Percentiles rank a stretch among this genome's conserved stretches.
phyloP scores from a whole-genome alignment of 257 asterid genomes.

The Cinchona pubescens region DNA sequence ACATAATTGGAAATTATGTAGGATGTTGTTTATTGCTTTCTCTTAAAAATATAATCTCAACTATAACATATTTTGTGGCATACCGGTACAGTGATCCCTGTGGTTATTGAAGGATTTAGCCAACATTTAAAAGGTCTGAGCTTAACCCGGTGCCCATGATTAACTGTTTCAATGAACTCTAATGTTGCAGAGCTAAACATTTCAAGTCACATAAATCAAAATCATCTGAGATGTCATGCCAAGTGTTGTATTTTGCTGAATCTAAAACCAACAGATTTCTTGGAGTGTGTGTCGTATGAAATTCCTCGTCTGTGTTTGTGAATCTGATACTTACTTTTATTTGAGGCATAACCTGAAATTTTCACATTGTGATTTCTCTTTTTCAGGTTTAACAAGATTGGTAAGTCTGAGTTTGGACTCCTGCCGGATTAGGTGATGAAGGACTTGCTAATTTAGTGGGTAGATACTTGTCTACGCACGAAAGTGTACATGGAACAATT shows the following conservation, averaged over 20 bases:
- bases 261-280: not conserved
- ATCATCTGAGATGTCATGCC: not conserved
- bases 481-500: not conserved
- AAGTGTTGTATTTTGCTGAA: not conserved
- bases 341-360: not conserved
- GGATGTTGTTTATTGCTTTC: not conserved
- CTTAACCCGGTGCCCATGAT: too few relatives aligned
- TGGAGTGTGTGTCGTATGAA: not conserved
- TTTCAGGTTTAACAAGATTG: slow-evolving; percentile 47
- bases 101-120: not conserved
- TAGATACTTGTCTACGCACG: slow-evolving; percentile 11
- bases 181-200: not conserved
- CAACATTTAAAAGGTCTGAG: too few relatives aligned
- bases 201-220: not conserved
- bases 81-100: not conserved
- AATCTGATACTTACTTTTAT: not conserved
- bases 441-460: slow-evolving; percentile 60
- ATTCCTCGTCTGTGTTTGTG: not conserved
- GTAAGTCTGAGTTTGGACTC: slow-evolving; percentile 56
- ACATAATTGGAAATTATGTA: too few relatives aligned
- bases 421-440: slow-evolving; percentile 46
- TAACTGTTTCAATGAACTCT: too few relatives aligned
- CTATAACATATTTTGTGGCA: not conserved
- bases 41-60: not conserved
- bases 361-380: not conserved